Evolutionary conservation across 2,329 filamentous ascomycete genomes (phyloP).

Genomic region (Neonectria ditissima): DNA sequence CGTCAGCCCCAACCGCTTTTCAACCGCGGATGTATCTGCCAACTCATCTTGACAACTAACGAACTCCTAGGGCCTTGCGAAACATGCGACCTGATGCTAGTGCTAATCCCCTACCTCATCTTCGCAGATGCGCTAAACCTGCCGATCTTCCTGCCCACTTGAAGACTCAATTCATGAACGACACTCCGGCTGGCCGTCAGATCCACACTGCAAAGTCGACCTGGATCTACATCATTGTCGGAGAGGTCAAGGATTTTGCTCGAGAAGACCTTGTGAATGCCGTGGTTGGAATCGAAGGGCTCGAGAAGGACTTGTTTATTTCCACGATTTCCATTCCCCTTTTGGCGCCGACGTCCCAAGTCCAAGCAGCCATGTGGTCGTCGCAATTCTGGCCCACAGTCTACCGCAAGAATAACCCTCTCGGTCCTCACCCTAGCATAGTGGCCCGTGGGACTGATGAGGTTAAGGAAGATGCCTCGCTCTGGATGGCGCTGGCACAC

Average conservation of each 20-base stretch:
- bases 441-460: conserved; percentile 77
- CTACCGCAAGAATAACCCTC: conserved; percentile 88
- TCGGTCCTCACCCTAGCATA: conserved; percentile 83
- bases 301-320: conserved; percentile 67
- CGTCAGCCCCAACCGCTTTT: conserved; percentile 47
- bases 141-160: conserved; percentile 75
- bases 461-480: conserved; percentile 70
- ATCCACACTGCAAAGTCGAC: conserved; percentile 71
- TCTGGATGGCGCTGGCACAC: conserved; percentile 77
- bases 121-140: conserved; percentile 81
- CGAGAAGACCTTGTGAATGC: conserved; percentile 63
- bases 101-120: conserved; percentile 75
- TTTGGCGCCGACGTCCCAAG: conserved; percentile 78
- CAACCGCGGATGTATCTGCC: neutral
- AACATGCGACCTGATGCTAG: conserved; percentile 69
- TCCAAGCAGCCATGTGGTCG: conserved; percentile 81
- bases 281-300: conserved; percentile 62
- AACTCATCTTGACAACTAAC: conserved; percentile 32
- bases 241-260: conserved; percentile 63
- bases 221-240: conserved; percentile 70
- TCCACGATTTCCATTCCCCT: conserved; percentile 76
- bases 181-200: conserved; percentile 64
- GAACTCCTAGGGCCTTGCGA: conserved; percentile 62
- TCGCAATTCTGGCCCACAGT: conserved; percentile 85
- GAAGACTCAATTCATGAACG: conserved; percentile 71